A percentile compares a stretch with the other conserved stretches of the same genome.
Conservation (phyloP, 257 asterid species). For the Nyctanthes arbortristis region DNA sequence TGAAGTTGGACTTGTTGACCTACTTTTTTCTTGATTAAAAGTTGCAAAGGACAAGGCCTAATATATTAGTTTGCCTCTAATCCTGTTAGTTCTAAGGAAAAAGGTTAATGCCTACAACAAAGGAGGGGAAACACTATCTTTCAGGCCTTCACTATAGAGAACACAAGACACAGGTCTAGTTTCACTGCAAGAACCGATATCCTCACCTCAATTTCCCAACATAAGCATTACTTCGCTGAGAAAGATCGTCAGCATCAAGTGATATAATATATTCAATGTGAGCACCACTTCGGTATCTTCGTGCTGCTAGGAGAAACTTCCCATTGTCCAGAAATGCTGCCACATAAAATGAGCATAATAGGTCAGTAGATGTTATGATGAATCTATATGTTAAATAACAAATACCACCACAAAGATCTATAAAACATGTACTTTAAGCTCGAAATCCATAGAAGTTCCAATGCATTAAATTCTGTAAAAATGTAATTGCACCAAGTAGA, state of each 20-base stretch:
- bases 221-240: constrained; percentile 90
- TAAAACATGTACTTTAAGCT: background rate
- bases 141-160: background rate
- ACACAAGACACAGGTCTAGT: background rate
- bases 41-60: no score
- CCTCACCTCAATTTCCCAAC: constrained; percentile 90
- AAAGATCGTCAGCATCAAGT: constrained; percentile 75
- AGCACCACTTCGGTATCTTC: constrained; percentile 74
- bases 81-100: no score
- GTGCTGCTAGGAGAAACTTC: constrained; percentile 92
- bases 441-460: background rate
- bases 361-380: constrained; percentile 1
- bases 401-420: background rate
- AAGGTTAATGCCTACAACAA: no score
- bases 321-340: constrained; percentile 83
- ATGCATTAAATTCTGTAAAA: constrained; percentile 10
- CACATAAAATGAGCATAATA: constrained; percentile 22
- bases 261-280: constrained; percentile 82
- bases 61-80: no score
- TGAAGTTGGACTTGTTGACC: no score
- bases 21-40: no score
- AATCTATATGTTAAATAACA: constrained; percentile 1
- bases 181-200: constrained; percentile 14
- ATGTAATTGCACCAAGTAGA: background rate
- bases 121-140: background rate